Conservation (phyloP, 345 rosid genomes). For the Heritiera fomes region DNA sequence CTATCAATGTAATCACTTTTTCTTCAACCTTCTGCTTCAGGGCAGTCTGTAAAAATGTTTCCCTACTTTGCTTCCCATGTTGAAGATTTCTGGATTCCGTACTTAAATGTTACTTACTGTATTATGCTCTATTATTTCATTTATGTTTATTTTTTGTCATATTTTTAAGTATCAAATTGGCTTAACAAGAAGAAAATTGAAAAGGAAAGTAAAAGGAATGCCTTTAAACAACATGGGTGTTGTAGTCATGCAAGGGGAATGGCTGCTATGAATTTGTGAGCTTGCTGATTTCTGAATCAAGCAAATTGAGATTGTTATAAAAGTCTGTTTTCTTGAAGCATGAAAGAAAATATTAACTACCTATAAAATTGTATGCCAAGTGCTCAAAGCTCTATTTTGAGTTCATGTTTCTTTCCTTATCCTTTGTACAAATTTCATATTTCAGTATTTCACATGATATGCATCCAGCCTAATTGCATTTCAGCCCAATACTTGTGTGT, state of each 20-base stretch:
- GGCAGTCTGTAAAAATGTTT: constrained; percentile 27
- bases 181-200: neutral
- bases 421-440: too few species aligned
- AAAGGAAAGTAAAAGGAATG: neutral
- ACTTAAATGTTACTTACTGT: neutral
- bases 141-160: neutral
- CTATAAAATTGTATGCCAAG: too few species aligned
- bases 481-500: too few species aligned
- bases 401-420: too few species aligned
- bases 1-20: constrained; percentile 26
- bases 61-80: constrained; percentile 8
- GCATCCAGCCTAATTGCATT: too few species aligned
- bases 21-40: constrained; percentile 16
- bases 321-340: too few species aligned
- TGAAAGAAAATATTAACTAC: too few species aligned
- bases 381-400: too few species aligned
- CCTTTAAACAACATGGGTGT: neutral
- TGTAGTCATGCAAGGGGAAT: neutral
- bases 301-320: too few species aligned
- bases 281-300: neutral
- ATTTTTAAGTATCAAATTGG: neutral
- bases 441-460: too few species aligned
- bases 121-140: neutral
- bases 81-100: neutral
- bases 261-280: neutral